A percentile compares a stretch with the other conserved stretches of the same genome.
Evolutionary conservation across 2,329 filamentous ascomycete species (phyloP).

Genomic region (Fusarium sp.): DNA sequence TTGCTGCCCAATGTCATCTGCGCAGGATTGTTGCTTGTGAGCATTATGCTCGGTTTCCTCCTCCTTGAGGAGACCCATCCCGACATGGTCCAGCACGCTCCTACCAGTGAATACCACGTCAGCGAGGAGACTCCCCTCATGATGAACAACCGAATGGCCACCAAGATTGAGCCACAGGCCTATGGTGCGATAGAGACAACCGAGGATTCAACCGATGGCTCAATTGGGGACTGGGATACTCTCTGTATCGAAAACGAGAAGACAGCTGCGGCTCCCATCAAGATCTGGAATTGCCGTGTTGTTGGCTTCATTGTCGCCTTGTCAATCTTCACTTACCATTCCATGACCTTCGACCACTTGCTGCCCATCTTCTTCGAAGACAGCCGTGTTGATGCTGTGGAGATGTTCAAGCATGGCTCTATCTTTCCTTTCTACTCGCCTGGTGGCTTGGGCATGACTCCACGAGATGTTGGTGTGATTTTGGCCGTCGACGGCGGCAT

Average conservation of each 20-base stretch:
- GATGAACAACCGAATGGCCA: slow-evolving; percentile 73
- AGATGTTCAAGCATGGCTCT: slow-evolving; percentile 44
- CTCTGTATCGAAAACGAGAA: slow-evolving; percentile 40
- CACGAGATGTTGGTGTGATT: slow-evolving; percentile 70
- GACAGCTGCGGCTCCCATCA: slow-evolving; percentile 47
- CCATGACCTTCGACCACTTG: slow-evolving; percentile 93
- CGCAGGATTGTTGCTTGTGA: slow-evolving; percentile 77
- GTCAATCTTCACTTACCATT: slow-evolving; percentile 92
- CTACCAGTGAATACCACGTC: slow-evolving; percentile 60
- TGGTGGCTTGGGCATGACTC: slow-evolving; percentile 70
- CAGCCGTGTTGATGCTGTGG: slow-evolving; percentile 59
- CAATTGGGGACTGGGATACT: slow-evolving; percentile 60
- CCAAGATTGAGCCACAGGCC: slow-evolving; percentile 79
- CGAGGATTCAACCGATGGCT: slow-evolving; percentile 48
- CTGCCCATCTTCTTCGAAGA: slow-evolving; percentile 95
- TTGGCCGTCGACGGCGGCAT: slow-evolving; percentile 69
- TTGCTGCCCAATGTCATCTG: slow-evolving; percentile 91
- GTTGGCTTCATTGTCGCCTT: slow-evolving; percentile 82
- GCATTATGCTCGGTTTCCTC: slow-evolving; percentile 82
- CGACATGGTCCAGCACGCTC: slow-evolving; percentile 68
- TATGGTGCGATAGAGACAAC: slow-evolving; percentile 75
- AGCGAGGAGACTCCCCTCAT: slow-evolving; percentile 79
- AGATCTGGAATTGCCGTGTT: slow-evolving; percentile 69
- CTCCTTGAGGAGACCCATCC: slow-evolving; percentile 91
- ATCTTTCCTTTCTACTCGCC: slow-evolving; percentile 64